Evolutionary conservation across 2,329 filamentous ascomycete genomes (phyloP), one percentile per base, ranked within the genome.

Genomic region (Clathrospora elynae): DNA sequence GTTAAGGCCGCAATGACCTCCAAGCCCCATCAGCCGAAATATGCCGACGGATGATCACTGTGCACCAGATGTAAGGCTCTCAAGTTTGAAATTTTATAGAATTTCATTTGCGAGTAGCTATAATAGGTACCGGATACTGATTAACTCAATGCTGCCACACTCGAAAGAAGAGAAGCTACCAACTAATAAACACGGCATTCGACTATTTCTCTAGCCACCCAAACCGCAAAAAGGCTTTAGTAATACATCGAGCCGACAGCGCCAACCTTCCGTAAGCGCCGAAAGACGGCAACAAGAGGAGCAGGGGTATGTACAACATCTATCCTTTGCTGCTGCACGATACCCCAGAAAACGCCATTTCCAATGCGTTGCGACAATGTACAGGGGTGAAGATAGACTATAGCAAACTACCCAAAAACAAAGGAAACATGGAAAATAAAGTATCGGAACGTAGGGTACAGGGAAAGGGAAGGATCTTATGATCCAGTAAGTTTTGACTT

Each of bases 271-370:
- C n/a, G n/a, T n/a, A 24, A 39, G 23, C 31, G 31, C 31, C 23
- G 29, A 14, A 23, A 33, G 33, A 10, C 22, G n/a, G 24, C 28
- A 34, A 25, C 26, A 14, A 14, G 19, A 46, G 13, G 39, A 31
- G 46, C 33, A 46, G 28, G 47, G 47, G 47, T 50, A 50, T 50
- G 39, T 50, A 42, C 43, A 35, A 37, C 37, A 20, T 28, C 23
- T 41, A 20, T 28, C 23, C 33, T 26, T 9, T 13, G 19, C 10
- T 37, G 32, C 32, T 10, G 19, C 25, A 11, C 11, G 12, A 23
- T 35, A 17, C 18, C 22, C 32, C 22, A 14, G 5, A 12, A 31
- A 39, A 34, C 37, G 30, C 37, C 37, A 11, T 28, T 26, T 28
- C 13, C n/a, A n/a, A n/a, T n/a, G n/a, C n/a, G n/a, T n/a, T n/a